These are phyloP conservation scores for Plasmodium relictum DNA, from an alignment of 169 alveolate genomes.

Conservation along the genomic window DNA sequence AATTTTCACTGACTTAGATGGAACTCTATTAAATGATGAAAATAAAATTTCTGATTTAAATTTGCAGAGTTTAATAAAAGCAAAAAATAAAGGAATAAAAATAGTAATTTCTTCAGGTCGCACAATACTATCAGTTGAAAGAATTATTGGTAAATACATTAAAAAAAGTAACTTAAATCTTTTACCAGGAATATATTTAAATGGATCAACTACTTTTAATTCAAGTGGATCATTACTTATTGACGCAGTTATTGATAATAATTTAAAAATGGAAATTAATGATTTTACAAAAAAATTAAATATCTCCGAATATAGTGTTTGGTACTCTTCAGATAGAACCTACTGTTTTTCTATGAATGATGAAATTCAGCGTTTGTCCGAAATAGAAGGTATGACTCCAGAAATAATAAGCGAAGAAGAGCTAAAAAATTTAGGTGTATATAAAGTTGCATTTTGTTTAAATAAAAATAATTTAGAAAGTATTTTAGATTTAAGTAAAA, in stretches of 20 bases:
- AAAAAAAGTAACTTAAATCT: constrained; percentile 38
- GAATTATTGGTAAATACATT: constrained; percentile 37
- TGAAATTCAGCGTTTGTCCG: constrained; percentile 8
- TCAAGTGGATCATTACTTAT: constrained; percentile 66
- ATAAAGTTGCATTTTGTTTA: constrained; percentile 75
- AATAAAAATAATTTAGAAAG: constrained; percentile 72
- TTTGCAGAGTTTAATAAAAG: constrained; percentile 50
- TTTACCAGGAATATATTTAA: constrained; percentile 80
- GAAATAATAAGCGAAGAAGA: constrained; percentile 22
- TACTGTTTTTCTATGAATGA: constrained; percentile 63
- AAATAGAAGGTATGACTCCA: constrained; percentile 26
- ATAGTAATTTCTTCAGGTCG: constrained; percentile 49
- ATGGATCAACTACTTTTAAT: constrained; percentile 80
- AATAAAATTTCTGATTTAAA: constrained; percentile 23
- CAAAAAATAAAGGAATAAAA: constrained; percentile 46
- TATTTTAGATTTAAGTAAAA: constrained; percentile 75
- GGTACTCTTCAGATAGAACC: constrained; percentile 70
- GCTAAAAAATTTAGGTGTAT: constrained; percentile 54
- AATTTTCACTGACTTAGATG: constrained; percentile 62
- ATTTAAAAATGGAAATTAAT: constrained; percentile 54
- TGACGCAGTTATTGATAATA: constrained; percentile 36
- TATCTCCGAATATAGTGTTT: constrained; percentile 39
- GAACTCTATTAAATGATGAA: constrained; percentile 42
- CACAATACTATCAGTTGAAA: constrained; percentile 40
- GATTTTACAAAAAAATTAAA: constrained; percentile 62